A percentile compares a stretch with the other conserved stretches of the same genome.
Conservation (phyloP, 148 eudicot genomes). For the Amaranthus palmeri region DNA sequence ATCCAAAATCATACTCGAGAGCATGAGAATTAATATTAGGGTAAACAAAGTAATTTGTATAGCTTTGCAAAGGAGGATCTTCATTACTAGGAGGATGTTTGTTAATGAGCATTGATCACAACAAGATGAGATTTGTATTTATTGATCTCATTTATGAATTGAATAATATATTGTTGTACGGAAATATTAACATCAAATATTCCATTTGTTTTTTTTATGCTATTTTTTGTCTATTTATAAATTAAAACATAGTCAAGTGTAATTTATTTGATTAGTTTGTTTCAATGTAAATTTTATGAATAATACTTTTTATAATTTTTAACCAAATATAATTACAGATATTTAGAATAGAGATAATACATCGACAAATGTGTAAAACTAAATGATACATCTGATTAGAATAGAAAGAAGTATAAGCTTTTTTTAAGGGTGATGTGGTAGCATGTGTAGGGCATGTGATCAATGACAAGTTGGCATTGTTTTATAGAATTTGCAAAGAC, state of each 20-base stretch:
- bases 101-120: neutral
- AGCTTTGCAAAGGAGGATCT: constrained; percentile 20
- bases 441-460: constrained; percentile 32
- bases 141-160: neutral
- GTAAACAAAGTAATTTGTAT: constrained; percentile 15
- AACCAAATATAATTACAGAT: no score
- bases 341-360: no score
- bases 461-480: constrained; percentile 2
- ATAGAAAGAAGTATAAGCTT: neutral
- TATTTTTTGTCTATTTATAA: no score
- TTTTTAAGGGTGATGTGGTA: constrained; percentile 3
- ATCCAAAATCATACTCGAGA: neutral
- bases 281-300: no score
- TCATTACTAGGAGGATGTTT: constrained; percentile 6
- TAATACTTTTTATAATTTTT: no score
- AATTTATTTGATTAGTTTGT: no score
- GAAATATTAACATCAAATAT: neutral
- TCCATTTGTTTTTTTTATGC: no score
- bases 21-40: constrained; percentile 13
- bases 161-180: constrained; percentile 19
- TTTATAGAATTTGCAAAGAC: neutral
- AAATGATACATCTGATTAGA: no score
- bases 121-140: neutral
- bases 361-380: no score
- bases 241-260: no score